phyloP scores from a whole-genome alignment of 2,329 filamentous ascomycete species.

The Penicillium fuscoglaucum region DNA sequence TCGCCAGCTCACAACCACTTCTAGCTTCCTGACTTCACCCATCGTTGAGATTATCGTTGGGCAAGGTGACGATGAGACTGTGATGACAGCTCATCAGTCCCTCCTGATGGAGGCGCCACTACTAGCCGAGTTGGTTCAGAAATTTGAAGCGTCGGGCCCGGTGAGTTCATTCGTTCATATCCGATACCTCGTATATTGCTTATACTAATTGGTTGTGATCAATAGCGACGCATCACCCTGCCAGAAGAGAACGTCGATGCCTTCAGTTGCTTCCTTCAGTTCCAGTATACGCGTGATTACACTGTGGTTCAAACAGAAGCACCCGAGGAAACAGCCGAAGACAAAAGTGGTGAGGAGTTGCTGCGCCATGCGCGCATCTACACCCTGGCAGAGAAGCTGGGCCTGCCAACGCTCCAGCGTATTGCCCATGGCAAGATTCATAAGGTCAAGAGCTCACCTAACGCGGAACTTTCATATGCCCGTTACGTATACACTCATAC shows the following conservation, averaged over 20 bases:
- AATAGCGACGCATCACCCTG: constrained; percentile 68
- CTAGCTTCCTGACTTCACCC: constrained; percentile 64
- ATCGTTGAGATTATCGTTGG: constrained; percentile 69
- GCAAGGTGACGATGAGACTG: constrained; percentile 57
- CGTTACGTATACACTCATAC: constrained; percentile 86
- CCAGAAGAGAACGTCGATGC: constrained; percentile 68
- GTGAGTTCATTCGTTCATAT: constrained; percentile 48
- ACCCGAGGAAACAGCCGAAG: constrained; percentile 62
- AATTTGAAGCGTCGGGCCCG: constrained; percentile 61
- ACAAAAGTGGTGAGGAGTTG: constrained; percentile 78
- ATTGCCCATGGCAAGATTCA: constrained; percentile 89
- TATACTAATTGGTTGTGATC: background rate
- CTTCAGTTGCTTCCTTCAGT: constrained; percentile 77
- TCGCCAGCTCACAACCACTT: constrained; percentile 7
- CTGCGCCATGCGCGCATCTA: constrained; percentile 88
- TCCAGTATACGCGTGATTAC: constrained; percentile 82
- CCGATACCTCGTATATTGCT: no score
- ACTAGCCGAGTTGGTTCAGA: constrained; percentile 64
- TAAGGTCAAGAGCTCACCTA: constrained; percentile 81
- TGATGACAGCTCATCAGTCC: constrained; percentile 76
- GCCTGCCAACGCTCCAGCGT: constrained; percentile 65
- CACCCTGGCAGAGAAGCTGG: constrained; percentile 79
- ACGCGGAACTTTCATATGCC: constrained; percentile 88
- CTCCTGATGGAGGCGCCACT: constrained; percentile 73
- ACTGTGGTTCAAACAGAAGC: constrained; percentile 66